Evolutionary conservation across 1,284 basidiomycete species (phyloP).

Genomic region (Ustilago nuda): DNA sequence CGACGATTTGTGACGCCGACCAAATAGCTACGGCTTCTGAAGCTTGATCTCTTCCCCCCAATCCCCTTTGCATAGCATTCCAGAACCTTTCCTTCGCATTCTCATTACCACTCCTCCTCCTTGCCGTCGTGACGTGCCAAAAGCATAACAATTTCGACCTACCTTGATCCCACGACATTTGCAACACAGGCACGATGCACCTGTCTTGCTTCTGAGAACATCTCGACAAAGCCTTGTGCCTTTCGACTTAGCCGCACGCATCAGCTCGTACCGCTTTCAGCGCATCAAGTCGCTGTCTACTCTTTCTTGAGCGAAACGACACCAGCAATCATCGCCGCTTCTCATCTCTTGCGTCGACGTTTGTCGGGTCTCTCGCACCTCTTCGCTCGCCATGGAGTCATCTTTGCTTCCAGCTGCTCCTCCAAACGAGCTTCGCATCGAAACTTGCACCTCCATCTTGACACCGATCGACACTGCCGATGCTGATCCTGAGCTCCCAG

Average conservation of each 20-base stretch:
- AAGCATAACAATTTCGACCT: background rate
- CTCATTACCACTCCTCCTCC: constrained; percentile 1
- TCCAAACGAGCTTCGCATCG: constrained; percentile 36
- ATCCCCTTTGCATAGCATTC: constrained; percentile 12
- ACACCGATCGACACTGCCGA: constrained; percentile 19
- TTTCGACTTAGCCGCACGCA: background rate
- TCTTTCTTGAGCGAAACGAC: background rate
- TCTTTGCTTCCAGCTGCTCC: constrained; percentile 18
- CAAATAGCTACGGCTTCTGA: constrained; percentile 20
- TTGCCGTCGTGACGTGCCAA: background rate
- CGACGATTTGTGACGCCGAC: constrained; percentile 30
- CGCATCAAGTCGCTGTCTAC: constrained; percentile 1
- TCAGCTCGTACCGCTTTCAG: background rate
- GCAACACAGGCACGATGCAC: constrained; percentile 5
- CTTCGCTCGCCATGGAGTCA: constrained; percentile 13
- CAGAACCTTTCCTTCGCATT: background rate
- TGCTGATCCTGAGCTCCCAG: constrained; percentile 28
- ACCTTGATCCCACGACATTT: background rate
- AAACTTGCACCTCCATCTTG: constrained; percentile 7
- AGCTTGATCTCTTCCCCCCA: constrained; percentile 8
- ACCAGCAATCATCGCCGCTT: background rate
- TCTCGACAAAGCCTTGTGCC: constrained; percentile 5
- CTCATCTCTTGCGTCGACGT: background rate
- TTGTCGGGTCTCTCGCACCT: background rate
- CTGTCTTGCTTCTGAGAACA: constrained; percentile 3